Conservation (phyloP, 768 basidiomycete species). For the Mycena leptocephala region DNA sequence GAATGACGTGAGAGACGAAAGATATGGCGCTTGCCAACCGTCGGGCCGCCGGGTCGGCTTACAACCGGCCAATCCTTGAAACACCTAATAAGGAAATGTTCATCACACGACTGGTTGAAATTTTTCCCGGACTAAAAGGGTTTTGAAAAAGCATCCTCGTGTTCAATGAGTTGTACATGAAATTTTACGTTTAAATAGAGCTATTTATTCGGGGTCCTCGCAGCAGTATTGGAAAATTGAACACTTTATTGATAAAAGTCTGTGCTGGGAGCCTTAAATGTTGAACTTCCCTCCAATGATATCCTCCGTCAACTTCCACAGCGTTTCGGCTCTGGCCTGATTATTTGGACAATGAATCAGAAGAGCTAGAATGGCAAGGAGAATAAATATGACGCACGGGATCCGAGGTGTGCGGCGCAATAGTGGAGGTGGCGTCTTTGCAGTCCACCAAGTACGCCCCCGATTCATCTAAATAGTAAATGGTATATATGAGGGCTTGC, state of each 20-base stretch:
- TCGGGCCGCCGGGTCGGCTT: not conserved
- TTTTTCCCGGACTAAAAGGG: too few relatives aligned
- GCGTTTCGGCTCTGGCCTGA: slow-evolving; percentile 2
- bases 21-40: not conserved
- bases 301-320: slow-evolving; percentile 20
- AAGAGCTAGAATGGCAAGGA: not conserved
- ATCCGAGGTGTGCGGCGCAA: slow-evolving; percentile 8
- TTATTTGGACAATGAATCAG: not conserved
- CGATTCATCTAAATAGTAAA: not conserved
- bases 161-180: too few relatives aligned
- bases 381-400: not conserved
- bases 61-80: not conserved
- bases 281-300: slow-evolving; percentile 16
- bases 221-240: too few relatives aligned
- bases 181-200: too few relatives aligned
- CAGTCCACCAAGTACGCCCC: slow-evolving; percentile 11
- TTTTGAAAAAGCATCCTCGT: too few relatives aligned
- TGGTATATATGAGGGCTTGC: too few relatives aligned
- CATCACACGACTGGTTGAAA: not conserved
- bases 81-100: not conserved
- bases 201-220: too few relatives aligned
- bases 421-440: not conserved
- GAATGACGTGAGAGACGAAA: not conserved
- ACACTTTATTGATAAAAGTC: too few relatives aligned
- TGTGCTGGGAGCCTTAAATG: too few relatives aligned